Conservation (phyloP, 176 grass and related monocot species). For the Musa troglodytarum region DNA sequence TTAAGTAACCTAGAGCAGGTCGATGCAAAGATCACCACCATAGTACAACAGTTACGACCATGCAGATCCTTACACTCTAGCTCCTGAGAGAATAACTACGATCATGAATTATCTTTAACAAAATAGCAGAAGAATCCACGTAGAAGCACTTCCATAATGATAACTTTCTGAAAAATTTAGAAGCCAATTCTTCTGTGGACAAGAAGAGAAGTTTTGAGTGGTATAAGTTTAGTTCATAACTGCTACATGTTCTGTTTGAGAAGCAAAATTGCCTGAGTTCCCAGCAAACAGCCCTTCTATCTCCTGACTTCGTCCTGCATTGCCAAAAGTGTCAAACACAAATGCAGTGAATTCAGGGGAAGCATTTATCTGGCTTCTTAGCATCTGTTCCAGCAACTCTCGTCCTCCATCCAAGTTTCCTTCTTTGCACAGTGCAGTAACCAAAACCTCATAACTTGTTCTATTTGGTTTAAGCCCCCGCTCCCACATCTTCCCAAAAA, state of each 20-base stretch:
- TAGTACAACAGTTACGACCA: too few relatives aligned
- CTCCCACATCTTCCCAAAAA: conserved; percentile 5
- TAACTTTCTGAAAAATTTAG: too few relatives aligned
- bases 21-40: too few relatives aligned
- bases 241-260: not conserved
- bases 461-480: not conserved
- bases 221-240: too few relatives aligned
- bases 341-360: not conserved
- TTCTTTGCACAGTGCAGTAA: conserved; percentile 2
- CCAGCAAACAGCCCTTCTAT: not conserved
- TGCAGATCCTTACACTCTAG: too few relatives aligned
- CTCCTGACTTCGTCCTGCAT: not conserved
- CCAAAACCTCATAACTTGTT: conserved; percentile 13
- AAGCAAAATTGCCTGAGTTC: not conserved
- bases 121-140: too few relatives aligned
- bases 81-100: too few relatives aligned
- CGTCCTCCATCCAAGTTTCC: conserved; percentile 4
- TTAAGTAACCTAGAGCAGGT: too few relatives aligned
- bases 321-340: not conserved
- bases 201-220: too few relatives aligned
- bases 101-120: too few relatives aligned
- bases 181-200: too few relatives aligned
- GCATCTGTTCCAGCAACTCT: conserved; percentile 9
- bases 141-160: too few relatives aligned
- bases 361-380: not conserved